phyloP scores from a whole-genome alignment of 768 basidiomycete species.

The Xerocomus brunneocitrinus region DNA sequence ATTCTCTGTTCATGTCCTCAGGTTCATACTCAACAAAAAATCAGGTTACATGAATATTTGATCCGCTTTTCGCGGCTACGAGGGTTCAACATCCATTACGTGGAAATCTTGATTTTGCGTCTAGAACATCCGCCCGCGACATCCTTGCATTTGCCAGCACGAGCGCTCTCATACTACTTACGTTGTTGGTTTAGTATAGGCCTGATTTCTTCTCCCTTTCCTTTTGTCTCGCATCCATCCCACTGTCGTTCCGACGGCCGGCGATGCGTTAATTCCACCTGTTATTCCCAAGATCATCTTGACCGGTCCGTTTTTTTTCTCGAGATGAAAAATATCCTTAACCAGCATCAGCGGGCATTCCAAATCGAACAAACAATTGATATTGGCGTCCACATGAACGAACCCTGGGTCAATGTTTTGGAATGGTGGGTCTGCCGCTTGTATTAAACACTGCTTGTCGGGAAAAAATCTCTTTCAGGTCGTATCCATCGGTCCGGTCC shows the following conservation, averaged over 20 bases:
- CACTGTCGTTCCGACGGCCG: background rate
- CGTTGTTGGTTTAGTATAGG: slow-evolving; percentile 1
- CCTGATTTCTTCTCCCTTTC: background rate
- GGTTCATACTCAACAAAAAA: background rate
- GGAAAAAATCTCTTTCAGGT: background rate
- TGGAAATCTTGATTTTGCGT: slow-evolving; percentile 9
- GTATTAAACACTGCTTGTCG: background rate
- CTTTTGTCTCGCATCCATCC: background rate
- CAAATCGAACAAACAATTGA: background rate
- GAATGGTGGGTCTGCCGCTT: background rate
- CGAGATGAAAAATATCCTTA: slow-evolving; percentile 15
- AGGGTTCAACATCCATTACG: slow-evolving; percentile 10
- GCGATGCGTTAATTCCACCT: background rate
- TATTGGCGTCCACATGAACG: background rate
- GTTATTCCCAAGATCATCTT: slow-evolving; percentile 6
- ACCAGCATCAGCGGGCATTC: slow-evolving; percentile 1
- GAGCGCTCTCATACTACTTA: background rate
- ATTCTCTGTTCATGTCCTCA: background rate
- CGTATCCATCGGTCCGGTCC: background rate
- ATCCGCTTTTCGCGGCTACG: background rate
- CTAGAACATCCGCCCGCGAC: background rate
- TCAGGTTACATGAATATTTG: background rate
- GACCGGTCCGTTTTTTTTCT: slow-evolving; percentile 6
- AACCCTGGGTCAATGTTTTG: background rate
- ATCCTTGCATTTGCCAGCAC: background rate